Evolutionary conservation across 352 stramenopile genomes (phyloP), one percentile per base, ranked within the genome.

Genomic region (Blastocystis sp.): DNA sequence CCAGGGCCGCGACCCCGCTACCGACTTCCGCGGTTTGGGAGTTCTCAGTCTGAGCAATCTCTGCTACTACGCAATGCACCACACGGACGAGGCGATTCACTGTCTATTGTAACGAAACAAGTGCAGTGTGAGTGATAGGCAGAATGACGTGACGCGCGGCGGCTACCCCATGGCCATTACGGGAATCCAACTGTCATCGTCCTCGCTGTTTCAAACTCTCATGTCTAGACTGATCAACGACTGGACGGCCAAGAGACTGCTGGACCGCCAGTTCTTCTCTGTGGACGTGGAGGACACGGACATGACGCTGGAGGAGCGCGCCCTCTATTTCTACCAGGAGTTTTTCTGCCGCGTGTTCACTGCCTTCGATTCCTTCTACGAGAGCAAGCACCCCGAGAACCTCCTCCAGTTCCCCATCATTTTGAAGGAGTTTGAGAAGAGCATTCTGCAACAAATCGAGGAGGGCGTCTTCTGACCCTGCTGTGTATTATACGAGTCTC

Each of bases 361-460:
- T 10, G 19, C 37, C 13, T 89, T 89, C 66, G 67, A 89, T 55
- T 21, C 63, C 2, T 89, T 89, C 45, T 89, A 80, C 37, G 41
- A 74, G 31, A 66, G 16, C 26, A 89, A 89, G 45, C 60, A 89
- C 35, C 79, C 79, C 2, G 79, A 89, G 41, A 89, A 77, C 33
- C 41, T 89, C 6, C 67, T 89, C 21, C 63, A 89, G 51, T 89
- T 89, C 79, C 79, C 79, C 26, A 77, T 89, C 26, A 89, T 89
- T 16, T 29, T 89, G 63, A 60, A 74, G 60, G 79, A 89, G 26
- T 89, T 89, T 29, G 79, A 89, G 60, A 33, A 69, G 33, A 39
- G 35, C 12, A 85, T 45, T 6, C 21, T 85, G 31, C 24, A 19
- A 29, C 12, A 85, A n/a, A 69, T 85, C 19, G 16, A 63, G 1